A percentile compares a stretch with the other conserved stretches of the same genome.
phyloP scores from a whole-genome alignment of 495 filamentous ascomycete genomes.

The Rusavskia elegans region DNA sequence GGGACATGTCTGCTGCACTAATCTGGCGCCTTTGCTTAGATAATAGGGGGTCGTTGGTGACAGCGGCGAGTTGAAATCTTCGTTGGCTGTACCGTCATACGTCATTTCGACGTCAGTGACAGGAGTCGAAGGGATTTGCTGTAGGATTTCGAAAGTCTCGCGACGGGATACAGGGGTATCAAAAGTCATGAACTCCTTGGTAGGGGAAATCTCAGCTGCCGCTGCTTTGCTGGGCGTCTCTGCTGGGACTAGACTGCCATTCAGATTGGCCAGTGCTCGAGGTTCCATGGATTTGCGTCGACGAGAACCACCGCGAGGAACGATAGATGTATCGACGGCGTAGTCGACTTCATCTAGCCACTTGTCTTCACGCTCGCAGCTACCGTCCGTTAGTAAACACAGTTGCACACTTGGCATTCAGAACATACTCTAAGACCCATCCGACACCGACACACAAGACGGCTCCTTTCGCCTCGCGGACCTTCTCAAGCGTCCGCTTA shows the following conservation, averaged over 20 bases:
- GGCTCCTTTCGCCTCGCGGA: slow-evolving; percentile 52
- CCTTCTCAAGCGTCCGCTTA: slow-evolving; percentile 74
- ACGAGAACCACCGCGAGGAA: slow-evolving; percentile 62
- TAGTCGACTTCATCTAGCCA: slow-evolving; percentile 61
- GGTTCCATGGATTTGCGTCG: slow-evolving; percentile 90
- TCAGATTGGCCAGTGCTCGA: slow-evolving; percentile 53
- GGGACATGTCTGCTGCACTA: slow-evolving; percentile 60
- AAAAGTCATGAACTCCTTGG: slow-evolving; percentile 25
- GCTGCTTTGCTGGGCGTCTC: slow-evolving; percentile 15
- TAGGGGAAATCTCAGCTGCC: slow-evolving; percentile 12
- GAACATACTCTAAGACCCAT: slow-evolving; percentile 65
- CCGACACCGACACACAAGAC: slow-evolving; percentile 75
- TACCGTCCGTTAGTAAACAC: slow-evolving; percentile 20
- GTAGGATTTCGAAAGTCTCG: slow-evolving; percentile 30
- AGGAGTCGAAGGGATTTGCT: slow-evolving; percentile 13
- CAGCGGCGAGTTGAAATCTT: slow-evolving; percentile 27
- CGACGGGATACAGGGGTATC: slow-evolving; percentile 31
- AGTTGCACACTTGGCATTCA: not conserved
- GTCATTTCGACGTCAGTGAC: slow-evolving; percentile 4
- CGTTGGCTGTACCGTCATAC: slow-evolving; percentile 6
- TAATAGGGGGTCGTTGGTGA: slow-evolving; percentile 40
- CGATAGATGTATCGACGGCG: slow-evolving; percentile 48
- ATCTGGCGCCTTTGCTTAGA: slow-evolving; percentile 32
- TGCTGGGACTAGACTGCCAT: slow-evolving; percentile 43
- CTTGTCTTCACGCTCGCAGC: slow-evolving; percentile 64